Evolutionary conservation across 169 alveolate species (phyloP).

Genomic region (Plasmodium chabaudi): DNA sequence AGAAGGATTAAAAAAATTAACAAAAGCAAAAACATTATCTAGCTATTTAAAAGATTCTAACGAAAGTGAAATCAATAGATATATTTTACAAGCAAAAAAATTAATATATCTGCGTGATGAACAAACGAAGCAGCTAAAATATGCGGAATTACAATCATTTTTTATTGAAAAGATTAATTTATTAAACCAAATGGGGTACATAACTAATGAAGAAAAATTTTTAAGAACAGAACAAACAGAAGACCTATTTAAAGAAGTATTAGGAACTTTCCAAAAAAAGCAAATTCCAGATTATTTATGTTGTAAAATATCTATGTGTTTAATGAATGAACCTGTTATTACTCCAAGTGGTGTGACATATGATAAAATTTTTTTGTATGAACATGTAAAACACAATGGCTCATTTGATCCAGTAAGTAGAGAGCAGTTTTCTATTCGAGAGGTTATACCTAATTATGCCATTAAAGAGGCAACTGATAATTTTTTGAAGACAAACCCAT

Average conservation of each 20-base stretch:
- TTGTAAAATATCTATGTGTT: slow-evolving; percentile 90
- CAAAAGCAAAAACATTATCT: slow-evolving; percentile 84
- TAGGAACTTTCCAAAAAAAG: slow-evolving; percentile 77
- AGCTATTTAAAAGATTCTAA: slow-evolving; percentile 83
- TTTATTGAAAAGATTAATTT: slow-evolving; percentile 68
- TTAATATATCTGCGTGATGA: slow-evolving; percentile 80
- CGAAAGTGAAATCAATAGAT: slow-evolving; percentile 83
- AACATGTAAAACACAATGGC: slow-evolving; percentile 87
- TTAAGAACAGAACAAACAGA: slow-evolving; percentile 78
- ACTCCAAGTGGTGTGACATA: slow-evolving; percentile 90
- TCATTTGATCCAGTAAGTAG: slow-evolving; percentile 88
- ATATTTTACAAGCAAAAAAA: slow-evolving; percentile 82
- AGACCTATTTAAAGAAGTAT: slow-evolving; percentile 77
- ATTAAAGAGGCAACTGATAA: slow-evolving; percentile 86
- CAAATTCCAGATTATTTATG: slow-evolving; percentile 87
- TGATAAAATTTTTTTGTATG: slow-evolving; percentile 85
- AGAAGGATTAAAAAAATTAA: slow-evolving; percentile 85
- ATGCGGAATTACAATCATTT: slow-evolving; percentile 67
- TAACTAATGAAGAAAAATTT: slow-evolving; percentile 75
- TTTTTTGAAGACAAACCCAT: slow-evolving; percentile 81
- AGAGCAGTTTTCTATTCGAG: slow-evolving; percentile 68
- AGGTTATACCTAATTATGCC: slow-evolving; percentile 87
- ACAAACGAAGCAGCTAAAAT: slow-evolving; percentile 72
- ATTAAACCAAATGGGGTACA: slow-evolving; percentile 55
- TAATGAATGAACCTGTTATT: slow-evolving; percentile 90